Evolutionary conservation across 306 rosid genomes (phyloP), one percentile per base, ranked within the genome.

Genomic region (Cucumis melo): DNA sequence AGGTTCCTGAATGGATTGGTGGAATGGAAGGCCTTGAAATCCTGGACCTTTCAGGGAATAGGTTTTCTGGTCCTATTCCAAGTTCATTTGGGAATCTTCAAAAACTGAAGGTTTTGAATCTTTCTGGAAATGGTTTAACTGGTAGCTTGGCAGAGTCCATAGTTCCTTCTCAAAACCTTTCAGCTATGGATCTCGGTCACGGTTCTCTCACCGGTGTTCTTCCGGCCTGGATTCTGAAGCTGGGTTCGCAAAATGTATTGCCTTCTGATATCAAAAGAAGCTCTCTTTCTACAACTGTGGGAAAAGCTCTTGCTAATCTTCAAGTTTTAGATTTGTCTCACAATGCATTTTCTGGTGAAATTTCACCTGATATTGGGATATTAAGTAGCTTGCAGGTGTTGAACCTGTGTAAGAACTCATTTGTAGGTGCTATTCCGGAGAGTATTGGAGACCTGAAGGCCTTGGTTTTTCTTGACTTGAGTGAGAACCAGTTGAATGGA

Each of bases 1-100:
- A 84, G 81, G 65, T 92, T 92, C 90, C 96, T 11, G 84, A 79
- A 24, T 89, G 98, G 95, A 86, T 95, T 80, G 96, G 91, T 23
- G 97, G 88, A 42, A 83, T 95, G 93, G 89, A 77, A 75, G 85
- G 84, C 79, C 89, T 95, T 11, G 88, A 95, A 82, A 82, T 80
- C 68, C 78, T 95, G 82, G 98, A 95, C 81, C 86, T 95, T 46
- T 90, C 99, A 0, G 11, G 65, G 58, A 95, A 95, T 39, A 78
- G 85, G 73, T 90, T 95, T 81, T 85, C 93, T 19, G 97, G 99
- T 77, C 78, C 61, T 54, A 80, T 92, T 75, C 99, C 98, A 3
- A 77, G 73, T 57, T 87, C 96, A 34, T 23, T 90, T 5, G 96
- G 96, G 48, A 86, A 87, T 75, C 93, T 95, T 80, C 85, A 73